Evolutionary conservation across 768 basidiomycete species (phyloP).

Genomic region (Asterophora parasitica): DNA sequence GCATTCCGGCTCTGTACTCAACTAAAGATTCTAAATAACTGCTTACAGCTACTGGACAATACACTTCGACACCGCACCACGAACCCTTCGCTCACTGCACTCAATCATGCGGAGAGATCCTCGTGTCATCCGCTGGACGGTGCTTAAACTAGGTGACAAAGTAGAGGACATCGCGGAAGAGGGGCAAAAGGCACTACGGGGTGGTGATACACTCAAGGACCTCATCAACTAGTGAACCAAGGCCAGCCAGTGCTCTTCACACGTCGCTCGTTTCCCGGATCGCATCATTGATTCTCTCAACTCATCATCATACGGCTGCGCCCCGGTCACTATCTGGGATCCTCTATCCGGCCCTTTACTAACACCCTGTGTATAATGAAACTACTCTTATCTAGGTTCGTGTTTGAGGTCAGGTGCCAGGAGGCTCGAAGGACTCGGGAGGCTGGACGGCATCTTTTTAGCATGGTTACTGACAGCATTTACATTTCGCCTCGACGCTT

Average conservation of each 20-base stretch:
- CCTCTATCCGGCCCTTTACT: not conserved
- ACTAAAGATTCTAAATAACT: not conserved
- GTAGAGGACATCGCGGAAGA: constrained; percentile 61
- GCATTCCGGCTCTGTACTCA: not conserved
- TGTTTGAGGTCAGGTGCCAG: no score
- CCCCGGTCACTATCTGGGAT: not conserved
- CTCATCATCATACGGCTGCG: not conserved
- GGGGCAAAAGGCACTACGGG: constrained; percentile 26
- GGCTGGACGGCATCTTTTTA: no score
- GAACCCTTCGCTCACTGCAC: constrained; percentile 59
- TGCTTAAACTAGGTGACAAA: constrained; percentile 71
- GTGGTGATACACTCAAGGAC: constrained; percentile 2
- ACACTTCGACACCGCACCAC: constrained; percentile 84
- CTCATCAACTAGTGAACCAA: constrained; percentile 3
- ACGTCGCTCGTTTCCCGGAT: not conserved
- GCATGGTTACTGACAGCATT: no score
- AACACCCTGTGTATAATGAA: not conserved
- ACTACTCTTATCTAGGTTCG: no score
- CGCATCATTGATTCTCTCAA: not conserved
- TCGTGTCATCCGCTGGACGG: constrained; percentile 77
- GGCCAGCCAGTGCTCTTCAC: constrained; percentile 1
- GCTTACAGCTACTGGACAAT: constrained; percentile 78
- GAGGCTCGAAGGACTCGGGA: no score
- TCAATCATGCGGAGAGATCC: constrained; percentile 72
- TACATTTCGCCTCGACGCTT: no score